These are phyloP conservation scores for Fusarium nodosum DNA, from an alignment of 2,329 filamentous ascomycete species.

Conservation along the genomic window DNA sequence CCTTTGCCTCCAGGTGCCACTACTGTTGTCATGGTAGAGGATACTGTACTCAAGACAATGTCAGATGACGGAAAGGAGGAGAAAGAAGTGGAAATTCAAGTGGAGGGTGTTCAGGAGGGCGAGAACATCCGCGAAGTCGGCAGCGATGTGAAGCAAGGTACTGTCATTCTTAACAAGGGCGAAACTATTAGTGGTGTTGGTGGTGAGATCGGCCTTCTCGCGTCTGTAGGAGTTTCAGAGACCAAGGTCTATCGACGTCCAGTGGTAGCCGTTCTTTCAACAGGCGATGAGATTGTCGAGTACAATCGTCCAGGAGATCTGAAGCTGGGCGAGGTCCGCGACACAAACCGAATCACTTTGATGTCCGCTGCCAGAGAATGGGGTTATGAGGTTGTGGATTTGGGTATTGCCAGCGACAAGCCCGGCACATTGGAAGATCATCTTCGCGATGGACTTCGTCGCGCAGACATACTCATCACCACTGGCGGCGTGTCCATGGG, in stretches of 20 bases:
- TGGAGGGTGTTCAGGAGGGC: conserved; percentile 77
- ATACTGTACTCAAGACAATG: conserved; percentile 81
- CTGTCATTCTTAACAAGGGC: conserved; percentile 79
- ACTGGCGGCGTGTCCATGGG: conserved; percentile 98
- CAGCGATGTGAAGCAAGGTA: conserved; percentile 81
- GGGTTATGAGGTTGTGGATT: conserved; percentile 84
- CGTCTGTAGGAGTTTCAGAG: conserved; percentile 81
- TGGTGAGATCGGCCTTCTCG: conserved; percentile 90
- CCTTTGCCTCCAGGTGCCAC: conserved; percentile 90
- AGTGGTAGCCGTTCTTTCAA: conserved; percentile 87
- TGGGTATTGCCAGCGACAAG: conserved; percentile 86
- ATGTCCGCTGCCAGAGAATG: conserved; percentile 80
- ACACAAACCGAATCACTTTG: conserved; percentile 91
- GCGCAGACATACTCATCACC: conserved; percentile 87
- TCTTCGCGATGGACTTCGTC: conserved; percentile 79
- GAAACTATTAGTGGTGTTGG: conserved; percentile 88
- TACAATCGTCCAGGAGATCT: conserved; percentile 74
- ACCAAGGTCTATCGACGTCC: conserved; percentile 83
- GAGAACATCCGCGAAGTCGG: conserved; percentile 95
- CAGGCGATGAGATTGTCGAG: conserved; percentile 92
- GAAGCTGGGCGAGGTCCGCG: conserved; percentile 85
- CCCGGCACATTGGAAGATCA: conserved; percentile 80
- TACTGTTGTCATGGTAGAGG: conserved; percentile 93
- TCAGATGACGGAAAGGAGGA: conserved; percentile 89
- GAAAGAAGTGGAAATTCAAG: conserved; percentile 87